Conservation (phyloP, 805 yeast species). For the Candida dajiaensis region DNA sequence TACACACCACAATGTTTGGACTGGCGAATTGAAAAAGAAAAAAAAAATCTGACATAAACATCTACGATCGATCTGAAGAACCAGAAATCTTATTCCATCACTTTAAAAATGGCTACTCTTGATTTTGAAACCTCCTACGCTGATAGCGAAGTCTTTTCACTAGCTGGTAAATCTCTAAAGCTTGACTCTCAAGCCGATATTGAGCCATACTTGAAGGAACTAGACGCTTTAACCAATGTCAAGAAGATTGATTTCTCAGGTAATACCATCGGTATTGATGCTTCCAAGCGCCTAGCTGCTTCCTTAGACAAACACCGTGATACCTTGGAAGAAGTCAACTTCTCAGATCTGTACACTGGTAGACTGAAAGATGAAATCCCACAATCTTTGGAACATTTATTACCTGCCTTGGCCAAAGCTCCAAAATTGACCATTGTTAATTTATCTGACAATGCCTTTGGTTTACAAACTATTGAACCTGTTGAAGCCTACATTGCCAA, state of each 20-base stretch:
- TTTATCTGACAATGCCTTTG: constrained; percentile 93
- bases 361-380: constrained; percentile 95
- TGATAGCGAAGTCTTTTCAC: constrained; percentile 46
- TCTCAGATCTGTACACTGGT: constrained; percentile 93
- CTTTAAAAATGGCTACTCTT: constrained; percentile 31
- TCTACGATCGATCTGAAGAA: neutral
- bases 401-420: constrained; percentile 67
- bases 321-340: constrained; percentile 61
- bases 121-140: constrained; percentile 37
- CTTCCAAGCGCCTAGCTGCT: constrained; percentile 66
- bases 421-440: constrained; percentile 68
- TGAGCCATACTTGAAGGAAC: constrained; percentile 57
- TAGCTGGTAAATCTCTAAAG: constrained; percentile 72
- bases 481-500: constrained; percentile 70
- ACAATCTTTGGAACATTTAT: constrained; percentile 61
- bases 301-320: constrained; percentile 37
- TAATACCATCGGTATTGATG: constrained; percentile 90
- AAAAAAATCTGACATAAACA: neutral
- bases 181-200: constrained; percentile 70
- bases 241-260: constrained; percentile 79
- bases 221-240: constrained; percentile 32
- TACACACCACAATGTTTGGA: neutral
- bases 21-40: neutral
- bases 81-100: neutral
- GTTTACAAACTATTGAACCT: constrained; percentile 90